Evolutionary conservation across 352 stramenopile genomes (phyloP).

Genomic region (Phytophthora tubulina): DNA sequence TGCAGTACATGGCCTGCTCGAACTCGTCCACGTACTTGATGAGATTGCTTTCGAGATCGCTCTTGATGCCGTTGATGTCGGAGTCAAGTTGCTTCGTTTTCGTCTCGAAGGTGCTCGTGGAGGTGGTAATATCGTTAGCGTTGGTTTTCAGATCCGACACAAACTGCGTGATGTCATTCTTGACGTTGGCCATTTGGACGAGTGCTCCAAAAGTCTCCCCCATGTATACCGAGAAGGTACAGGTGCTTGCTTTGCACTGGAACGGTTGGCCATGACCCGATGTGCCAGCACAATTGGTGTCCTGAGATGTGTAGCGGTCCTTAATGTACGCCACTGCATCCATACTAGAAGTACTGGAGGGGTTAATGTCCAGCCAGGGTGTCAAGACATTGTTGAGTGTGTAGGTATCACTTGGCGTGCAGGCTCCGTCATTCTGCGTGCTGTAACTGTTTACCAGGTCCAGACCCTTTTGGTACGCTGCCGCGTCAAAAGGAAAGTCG

Average conservation of each 20-base stretch:
- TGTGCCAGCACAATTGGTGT: no score
- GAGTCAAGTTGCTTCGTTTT: conserved; percentile 51
- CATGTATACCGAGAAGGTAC: conserved; percentile 32
- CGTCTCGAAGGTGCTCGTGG: conserved; percentile 50
- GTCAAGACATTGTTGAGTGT: conserved; percentile 34
- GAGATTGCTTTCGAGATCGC: conserved; percentile 49
- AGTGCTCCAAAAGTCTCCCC: conserved; percentile 9
- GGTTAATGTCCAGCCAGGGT: conserved; percentile 44
- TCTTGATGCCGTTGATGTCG: conserved; percentile 57
- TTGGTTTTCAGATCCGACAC: conserved; percentile 43
- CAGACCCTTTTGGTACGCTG: no score
- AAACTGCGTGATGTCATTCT: conserved; percentile 41
- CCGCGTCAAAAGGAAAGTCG: conserved; percentile 40
- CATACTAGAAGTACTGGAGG: neutral
- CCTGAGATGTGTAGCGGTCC: no score
- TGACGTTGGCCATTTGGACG: conserved; percentile 20
- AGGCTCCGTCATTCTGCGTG: no score
- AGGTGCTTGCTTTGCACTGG: conserved; percentile 1
- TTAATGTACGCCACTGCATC: no score
- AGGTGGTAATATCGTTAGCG: conserved; percentile 40
- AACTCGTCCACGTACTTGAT: conserved; percentile 69
- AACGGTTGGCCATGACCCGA: neutral
- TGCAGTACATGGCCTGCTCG: conserved; percentile 70
- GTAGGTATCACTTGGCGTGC: conserved; percentile 20
- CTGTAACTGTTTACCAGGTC: no score